Evolutionary conservation across 164 flowering plant species (phyloP).

Genomic region (Aristolochia fimbriata): DNA sequence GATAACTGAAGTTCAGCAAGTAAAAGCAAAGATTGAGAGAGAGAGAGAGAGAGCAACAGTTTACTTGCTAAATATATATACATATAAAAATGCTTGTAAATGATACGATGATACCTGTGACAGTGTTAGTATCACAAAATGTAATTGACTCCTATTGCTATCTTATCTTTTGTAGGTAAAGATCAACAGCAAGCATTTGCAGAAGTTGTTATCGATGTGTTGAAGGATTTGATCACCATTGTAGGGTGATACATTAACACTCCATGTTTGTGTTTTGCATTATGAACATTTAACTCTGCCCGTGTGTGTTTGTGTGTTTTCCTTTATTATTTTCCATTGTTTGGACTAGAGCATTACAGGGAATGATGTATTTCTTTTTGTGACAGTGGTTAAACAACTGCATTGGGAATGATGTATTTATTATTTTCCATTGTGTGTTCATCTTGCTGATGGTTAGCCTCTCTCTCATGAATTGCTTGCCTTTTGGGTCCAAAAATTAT

Average conservation of each 20-base stretch:
- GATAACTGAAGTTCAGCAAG: too few relatives aligned
- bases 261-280: neutral
- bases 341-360: too few relatives aligned
- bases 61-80: too few relatives aligned
- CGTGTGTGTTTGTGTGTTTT: neutral
- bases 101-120: too few relatives aligned
- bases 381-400: constrained; percentile 96
- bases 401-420: constrained; percentile 80
- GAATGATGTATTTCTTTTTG: constrained; percentile 4
- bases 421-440: constrained; percentile 70
- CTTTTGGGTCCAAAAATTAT: neutral
- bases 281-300: too few relatives aligned
- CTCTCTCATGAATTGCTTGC: neutral
- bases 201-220: constrained; percentile 91
- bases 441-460: constrained; percentile 68
- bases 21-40: too few relatives aligned
- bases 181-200: constrained; percentile 86
- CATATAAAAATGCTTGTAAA: too few relatives aligned
- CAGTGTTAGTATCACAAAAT: too few relatives aligned
- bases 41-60: too few relatives aligned
- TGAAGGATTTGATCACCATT: constrained; percentile 98
- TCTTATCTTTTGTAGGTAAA: constrained; percentile 42
- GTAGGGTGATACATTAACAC: constrained; percentile 51
- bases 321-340: neutral
- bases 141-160: too few relatives aligned